Evolutionary conservation across 192 early-diverging fungal species (phyloP).

Genomic region (Dissophora ornata): DNA sequence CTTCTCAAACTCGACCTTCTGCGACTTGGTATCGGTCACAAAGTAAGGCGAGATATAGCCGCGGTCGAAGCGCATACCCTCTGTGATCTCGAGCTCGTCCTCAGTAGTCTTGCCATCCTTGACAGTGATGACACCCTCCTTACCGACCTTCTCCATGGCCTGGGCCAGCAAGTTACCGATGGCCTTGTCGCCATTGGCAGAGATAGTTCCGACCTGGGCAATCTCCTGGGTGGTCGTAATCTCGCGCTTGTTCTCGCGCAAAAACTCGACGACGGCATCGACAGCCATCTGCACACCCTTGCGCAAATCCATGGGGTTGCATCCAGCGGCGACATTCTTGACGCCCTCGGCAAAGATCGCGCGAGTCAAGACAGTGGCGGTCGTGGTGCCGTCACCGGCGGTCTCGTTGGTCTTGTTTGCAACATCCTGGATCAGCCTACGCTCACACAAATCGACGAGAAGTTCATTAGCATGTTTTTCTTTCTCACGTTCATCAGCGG

Average conservation of each 20-base stretch:
- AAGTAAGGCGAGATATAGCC: slow-evolving; percentile 99
- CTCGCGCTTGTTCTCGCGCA: slow-evolving; percentile 89
- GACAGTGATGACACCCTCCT: slow-evolving; percentile 99
- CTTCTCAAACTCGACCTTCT: slow-evolving; percentile 99
- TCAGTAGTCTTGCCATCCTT: slow-evolving; percentile 99
- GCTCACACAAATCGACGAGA: no score
- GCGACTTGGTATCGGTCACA: slow-evolving; percentile 97
- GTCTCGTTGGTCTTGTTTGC: slow-evolving; percentile 99
- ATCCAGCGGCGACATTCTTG: slow-evolving; percentile 98
- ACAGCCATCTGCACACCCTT: slow-evolving; percentile 95
- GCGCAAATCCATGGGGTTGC: slow-evolving; percentile 99
- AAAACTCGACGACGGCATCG: slow-evolving; percentile 91
- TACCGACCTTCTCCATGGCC: slow-evolving; percentile 99
- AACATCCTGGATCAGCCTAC: slow-evolving; percentile 97
- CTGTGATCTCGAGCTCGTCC: slow-evolving; percentile 99
- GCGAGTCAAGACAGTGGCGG: slow-evolving; percentile 97
- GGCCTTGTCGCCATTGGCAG: slow-evolving; percentile 98
- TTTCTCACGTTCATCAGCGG: no score
- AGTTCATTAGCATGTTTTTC: no score
- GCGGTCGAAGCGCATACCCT: slow-evolving; percentile 99
- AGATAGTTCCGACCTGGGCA: slow-evolving; percentile 98
- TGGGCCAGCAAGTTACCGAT: slow-evolving; percentile 97
- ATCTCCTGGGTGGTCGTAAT: slow-evolving; percentile 97
- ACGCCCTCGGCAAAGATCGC: slow-evolving; percentile 99
- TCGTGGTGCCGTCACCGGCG: slow-evolving; percentile 99